Conservation (phyloP, 305 asterid genomes). For the Rubia occidens region DNA sequence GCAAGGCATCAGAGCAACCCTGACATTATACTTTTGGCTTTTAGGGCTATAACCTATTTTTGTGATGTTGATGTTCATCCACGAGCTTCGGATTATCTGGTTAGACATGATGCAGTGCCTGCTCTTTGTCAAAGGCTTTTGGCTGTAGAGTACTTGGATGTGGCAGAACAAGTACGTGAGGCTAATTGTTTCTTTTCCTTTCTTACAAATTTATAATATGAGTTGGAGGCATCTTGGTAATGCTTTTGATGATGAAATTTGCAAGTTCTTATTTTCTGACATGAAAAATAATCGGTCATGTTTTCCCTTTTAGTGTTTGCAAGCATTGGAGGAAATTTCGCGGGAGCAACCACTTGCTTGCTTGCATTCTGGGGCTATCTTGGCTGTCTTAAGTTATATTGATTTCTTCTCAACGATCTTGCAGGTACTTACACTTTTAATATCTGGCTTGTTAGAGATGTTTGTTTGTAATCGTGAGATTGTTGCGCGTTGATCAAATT, state of each 20-base stretch:
- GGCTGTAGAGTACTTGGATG: conserved; percentile 80
- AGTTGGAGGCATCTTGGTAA: not conserved
- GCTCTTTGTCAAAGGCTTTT: conserved; percentile 70
- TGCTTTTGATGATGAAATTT: not conserved
- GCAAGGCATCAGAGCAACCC: conserved; percentile 65
- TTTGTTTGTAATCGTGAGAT: not conserved
- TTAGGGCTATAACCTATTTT: conserved; percentile 86
- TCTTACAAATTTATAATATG: not conserved
- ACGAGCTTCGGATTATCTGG: conserved; percentile 65
- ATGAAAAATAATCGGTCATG: conserved; percentile 15
- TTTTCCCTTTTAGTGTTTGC: conserved; percentile 61
- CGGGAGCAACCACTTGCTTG: conserved; percentile 88
- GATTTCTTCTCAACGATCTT: conserved; percentile 89
- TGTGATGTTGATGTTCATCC: conserved; percentile 82
- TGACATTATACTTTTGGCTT: conserved; percentile 71
- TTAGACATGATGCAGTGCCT: conserved; percentile 75
- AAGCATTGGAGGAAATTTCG: conserved; percentile 84
- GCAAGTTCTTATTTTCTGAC: conserved; percentile 5
- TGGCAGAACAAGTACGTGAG: conserved; percentile 87
- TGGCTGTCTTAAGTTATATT: conserved; percentile 74
- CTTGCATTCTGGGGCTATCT: conserved; percentile 84
- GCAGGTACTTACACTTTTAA: conserved; percentile 46
- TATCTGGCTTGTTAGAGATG: conserved; percentile 1
- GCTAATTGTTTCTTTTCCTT: conserved; percentile 1
- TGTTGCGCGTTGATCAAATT: not conserved